Base-by-base conservation (phyloP, 2,329 filamentous ascomycete species). In the Chrysosporium queenslandicum region DNA sequence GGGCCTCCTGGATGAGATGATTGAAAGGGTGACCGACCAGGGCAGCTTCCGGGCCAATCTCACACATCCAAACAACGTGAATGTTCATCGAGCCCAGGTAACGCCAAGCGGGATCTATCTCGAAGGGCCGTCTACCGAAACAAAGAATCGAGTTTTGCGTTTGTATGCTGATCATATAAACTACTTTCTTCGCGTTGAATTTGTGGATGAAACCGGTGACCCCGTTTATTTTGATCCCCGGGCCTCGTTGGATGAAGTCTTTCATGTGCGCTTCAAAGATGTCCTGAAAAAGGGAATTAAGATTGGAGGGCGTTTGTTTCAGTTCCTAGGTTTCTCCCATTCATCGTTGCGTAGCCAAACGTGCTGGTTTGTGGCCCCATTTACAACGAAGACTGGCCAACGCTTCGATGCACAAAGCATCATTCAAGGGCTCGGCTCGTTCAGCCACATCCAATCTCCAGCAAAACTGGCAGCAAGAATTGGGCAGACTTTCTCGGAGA, bases 301-400 rank as follows among this genome's bases (percentile, higher is more conserved):
- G 0, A 78, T 91, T 50, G 85, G 77, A 2, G 85, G 81, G 0
- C 73, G 81, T 11, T 62, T 66, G 0, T 88, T 81, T 60, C 66
- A 68, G 0, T 91, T 90, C 60, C 72, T 91, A 0, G 86, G 86
- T 0, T 91, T 89, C 64, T 89, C 85, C 0, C 83, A 90, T 64
- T 91, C 86, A 0, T 89, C 86, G 0, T 73, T 91, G 3, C 76
- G 86, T 11, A 75, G 80, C 0, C 85, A 87, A 54, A 81, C 82
- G 0, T 55, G 78, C 32, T 89, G 85, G 86, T 81, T 79, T 63
- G 58, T 61, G 46, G 70, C 76, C 1, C 71, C 74, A 1, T 77
- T 80, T 49, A 53, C 61, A n/a, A 47, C 49, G 7, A 45, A 61
- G 4, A 49, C 68, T 3, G 64, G 62, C 16, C 2, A 58, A 54